These are phyloP conservation scores for Pestalotiopsis sp. DNA, from an alignment of 2,329 filamentous ascomycete species.

Conservation along the genomic window DNA sequence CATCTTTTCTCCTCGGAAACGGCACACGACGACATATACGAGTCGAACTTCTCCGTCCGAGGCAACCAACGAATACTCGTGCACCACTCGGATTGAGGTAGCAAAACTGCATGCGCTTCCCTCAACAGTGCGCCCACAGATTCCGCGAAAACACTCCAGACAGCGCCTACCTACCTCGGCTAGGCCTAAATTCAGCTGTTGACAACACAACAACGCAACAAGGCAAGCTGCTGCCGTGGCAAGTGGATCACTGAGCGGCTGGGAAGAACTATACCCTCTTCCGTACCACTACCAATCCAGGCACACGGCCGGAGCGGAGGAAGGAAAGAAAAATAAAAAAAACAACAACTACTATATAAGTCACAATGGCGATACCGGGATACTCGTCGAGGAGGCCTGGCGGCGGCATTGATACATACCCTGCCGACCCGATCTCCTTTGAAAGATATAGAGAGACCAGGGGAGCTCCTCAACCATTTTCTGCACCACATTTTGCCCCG, in stretches of 20 bases:
- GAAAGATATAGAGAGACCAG: constrained; percentile 26
- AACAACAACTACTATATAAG: constrained; percentile 4
- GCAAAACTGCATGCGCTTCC: not conserved
- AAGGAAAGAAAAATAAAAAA: not conserved
- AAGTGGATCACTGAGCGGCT: constrained; percentile 2
- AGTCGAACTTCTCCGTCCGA: not conserved
- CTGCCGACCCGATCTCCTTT: constrained; percentile 27
- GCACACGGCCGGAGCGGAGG: not conserved
- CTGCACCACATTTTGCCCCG: constrained; percentile 30
- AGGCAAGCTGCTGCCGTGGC: not conserved
- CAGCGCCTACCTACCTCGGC: not conserved
- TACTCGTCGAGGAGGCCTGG: constrained; percentile 32
- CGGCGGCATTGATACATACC: constrained; percentile 33
- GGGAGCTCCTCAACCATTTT: constrained; percentile 20
- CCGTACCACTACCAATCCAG: not conserved
- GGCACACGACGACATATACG: constrained; percentile 11
- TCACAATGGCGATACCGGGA: constrained; percentile 32
- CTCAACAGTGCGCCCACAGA: not conserved
- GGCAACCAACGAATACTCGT: not conserved
- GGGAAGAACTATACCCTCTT: not conserved
- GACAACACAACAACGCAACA: not conserved
- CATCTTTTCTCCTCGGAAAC: constrained; percentile 9
- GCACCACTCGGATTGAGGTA: not conserved
- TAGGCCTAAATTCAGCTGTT: not conserved
- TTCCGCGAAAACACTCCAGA: not conserved